Evolutionary conservation across 768 basidiomycete species (phyloP).

Genomic region (Rhodosporidiobolus sp.): DNA sequence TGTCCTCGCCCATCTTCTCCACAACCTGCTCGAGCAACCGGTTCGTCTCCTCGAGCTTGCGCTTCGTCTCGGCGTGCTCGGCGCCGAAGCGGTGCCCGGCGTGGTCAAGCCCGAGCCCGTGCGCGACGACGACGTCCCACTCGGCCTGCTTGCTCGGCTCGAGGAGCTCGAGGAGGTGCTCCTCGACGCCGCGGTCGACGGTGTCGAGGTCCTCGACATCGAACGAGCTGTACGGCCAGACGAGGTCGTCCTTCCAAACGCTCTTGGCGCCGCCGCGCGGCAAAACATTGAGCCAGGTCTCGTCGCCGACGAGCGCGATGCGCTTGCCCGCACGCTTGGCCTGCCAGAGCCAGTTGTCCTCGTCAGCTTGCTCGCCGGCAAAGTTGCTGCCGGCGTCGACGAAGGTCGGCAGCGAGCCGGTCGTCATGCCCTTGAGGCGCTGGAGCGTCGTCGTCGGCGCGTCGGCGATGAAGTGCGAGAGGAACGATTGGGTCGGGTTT

Average conservation of each 20-base stretch:
- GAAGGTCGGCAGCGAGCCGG: conserved; percentile 92
- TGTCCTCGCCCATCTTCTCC: conserved; percentile 67
- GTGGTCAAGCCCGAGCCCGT: conserved; percentile 94
- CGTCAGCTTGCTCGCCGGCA: conserved; percentile 75
- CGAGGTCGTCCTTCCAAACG: conserved; percentile 58
- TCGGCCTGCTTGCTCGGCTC: conserved; percentile 48
- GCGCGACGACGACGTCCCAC: conserved; percentile 87
- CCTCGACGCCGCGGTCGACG: conserved; percentile 85
- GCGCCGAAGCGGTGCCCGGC: conserved; percentile 93
- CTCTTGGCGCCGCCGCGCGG: conserved; percentile 54
- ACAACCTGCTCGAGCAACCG: conserved; percentile 70
- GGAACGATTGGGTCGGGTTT: conserved; percentile 69
- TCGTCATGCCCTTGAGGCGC: conserved; percentile 89
- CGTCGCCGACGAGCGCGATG: conserved; percentile 90
- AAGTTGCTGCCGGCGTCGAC: conserved; percentile 92
- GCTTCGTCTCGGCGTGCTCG: conserved; percentile 75
- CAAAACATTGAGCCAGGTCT: conserved; percentile 92
- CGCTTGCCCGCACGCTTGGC: conserved; percentile 55
- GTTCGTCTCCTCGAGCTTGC: conserved; percentile 87
- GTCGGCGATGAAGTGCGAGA: conserved; percentile 86
- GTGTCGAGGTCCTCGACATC: conserved; percentile 97
- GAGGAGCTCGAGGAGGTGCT: conserved; percentile 77
- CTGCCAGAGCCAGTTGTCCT: conserved; percentile 84
- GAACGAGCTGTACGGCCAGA: conserved; percentile 89
- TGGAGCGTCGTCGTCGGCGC: conserved; percentile 94